Evolutionary conservation across 345 rosid genomes (phyloP), one percentile per base, ranked within the genome.

Genomic region (Murraya paniculata): DNA sequence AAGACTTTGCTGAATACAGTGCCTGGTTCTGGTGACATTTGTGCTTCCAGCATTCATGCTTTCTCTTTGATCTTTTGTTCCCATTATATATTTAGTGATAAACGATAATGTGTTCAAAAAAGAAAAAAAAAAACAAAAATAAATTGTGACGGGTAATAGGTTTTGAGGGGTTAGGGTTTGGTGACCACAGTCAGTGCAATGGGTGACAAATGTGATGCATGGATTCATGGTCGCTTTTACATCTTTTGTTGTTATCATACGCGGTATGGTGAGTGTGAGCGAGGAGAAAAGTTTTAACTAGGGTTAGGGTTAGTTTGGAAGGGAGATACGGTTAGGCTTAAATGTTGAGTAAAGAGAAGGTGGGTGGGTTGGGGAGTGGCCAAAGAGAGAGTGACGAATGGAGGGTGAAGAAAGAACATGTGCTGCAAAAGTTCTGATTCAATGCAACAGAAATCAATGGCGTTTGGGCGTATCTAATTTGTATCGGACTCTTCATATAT

Each of bases 341-440:
- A 45, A 45, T 45, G 50, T 45, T 64, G 80, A 78, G 73, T 71
- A 31, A 59, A 61, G 75, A 11, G 81, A 66, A 70, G 74, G 28
- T 35, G 62, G 77, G 88, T 73, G 79, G 78, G 88, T 86, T 82
- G 80, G 73, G 72, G 70, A 35, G 59, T 71, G 83, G 64, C 95
- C 90, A 91, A 88, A 86, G 77, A 72, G 60, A 48, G 68, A 45
- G 22, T 77, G 97, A 91, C 98, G 96, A 88, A 90, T 94, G 98
- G 88, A 86, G 74, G 88, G 84, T 81, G 88, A 71, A 64, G 83
- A 80, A 33, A 31, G 28, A 80, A 89, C 97, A 95, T 72, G 91
- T 93, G 98, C 86, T 88, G 87, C 91, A 83, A 91, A 91, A 92
- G 91, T 81, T 92, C 97, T 92, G 97, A 50, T 72, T 1, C 21